Conservation (phyloP, 805 yeast species). For the Metschnikowia santaceciliae region DNA sequence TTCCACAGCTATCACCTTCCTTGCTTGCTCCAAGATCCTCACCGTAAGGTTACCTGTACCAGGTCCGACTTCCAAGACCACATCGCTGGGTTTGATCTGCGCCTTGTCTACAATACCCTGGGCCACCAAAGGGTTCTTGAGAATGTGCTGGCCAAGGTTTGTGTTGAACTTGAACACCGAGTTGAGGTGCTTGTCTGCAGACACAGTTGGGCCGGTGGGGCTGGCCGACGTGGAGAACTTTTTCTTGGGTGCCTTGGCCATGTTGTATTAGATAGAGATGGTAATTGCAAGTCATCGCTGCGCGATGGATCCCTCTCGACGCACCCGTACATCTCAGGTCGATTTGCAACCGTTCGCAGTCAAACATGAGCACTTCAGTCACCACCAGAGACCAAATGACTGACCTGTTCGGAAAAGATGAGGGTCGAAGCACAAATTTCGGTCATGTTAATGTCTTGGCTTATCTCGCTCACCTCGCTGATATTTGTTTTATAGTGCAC, state of each 20-base stretch:
- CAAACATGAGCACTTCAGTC: neutral
- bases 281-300: slow-evolving; percentile 7
- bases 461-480: neutral
- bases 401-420: neutral
- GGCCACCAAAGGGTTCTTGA: slow-evolving; percentile 93
- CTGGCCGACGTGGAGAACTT: slow-evolving; percentile 47
- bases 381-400: neutral
- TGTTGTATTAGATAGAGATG: slow-evolving; percentile 16
- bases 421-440: neutral
- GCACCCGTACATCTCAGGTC: slow-evolving; percentile 5
- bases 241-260: slow-evolving; percentile 66
- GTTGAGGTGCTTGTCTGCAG: slow-evolving; percentile 66
- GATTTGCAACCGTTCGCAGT: slow-evolving; percentile 6
- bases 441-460: slow-evolving; percentile 3
- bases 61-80: slow-evolving; percentile 95
- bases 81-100: slow-evolving; percentile 84
- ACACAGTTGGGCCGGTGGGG: slow-evolving; percentile 54
- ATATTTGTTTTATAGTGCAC: slow-evolving; percentile 7
- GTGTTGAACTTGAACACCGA: slow-evolving; percentile 96
- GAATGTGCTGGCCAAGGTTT: slow-evolving; percentile 92
- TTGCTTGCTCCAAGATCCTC: slow-evolving; percentile 84
- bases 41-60: slow-evolving; percentile 98
- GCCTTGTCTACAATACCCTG: slow-evolving; percentile 99
- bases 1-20: slow-evolving; percentile 93
- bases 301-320: slow-evolving; percentile 2